Evolutionary conservation across 805 yeast genomes (phyloP).

Genomic region (Sugiyamaella marilandica): DNA sequence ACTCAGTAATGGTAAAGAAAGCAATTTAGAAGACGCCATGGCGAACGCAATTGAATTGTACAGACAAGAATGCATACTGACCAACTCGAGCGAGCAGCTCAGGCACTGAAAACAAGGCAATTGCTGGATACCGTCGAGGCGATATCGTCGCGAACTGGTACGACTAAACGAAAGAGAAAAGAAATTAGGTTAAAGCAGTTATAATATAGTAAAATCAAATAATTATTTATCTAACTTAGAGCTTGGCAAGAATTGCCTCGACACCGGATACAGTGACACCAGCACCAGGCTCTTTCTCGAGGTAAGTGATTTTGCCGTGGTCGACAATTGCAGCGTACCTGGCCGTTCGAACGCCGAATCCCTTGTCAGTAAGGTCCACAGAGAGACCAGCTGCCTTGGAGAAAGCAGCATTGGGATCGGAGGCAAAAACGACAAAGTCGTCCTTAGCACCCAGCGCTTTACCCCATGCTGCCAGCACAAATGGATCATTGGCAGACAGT

Average conservation of each 20-base stretch:
- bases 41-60: neutral
- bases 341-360: conserved; percentile 54
- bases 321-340: conserved; percentile 72
- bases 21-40: neutral
- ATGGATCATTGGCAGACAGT: conserved; percentile 65
- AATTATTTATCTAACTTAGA: conserved; percentile 20
- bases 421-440: conserved; percentile 49
- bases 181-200: no score
- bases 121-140: neutral
- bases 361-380: conserved; percentile 49
- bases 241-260: conserved; percentile 40
- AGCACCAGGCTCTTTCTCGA: conserved; percentile 43
- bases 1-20: neutral
- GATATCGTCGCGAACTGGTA: neutral
- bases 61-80: neutral
- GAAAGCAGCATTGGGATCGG: conserved; percentile 61
- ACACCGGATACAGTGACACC: conserved; percentile 44
- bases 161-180: neutral
- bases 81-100: no score
- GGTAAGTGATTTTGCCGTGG: conserved; percentile 49
- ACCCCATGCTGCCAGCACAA: conserved; percentile 68
- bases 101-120: neutral
- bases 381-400: conserved; percentile 56
- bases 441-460: conserved; percentile 39
- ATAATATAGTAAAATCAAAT: neutral